Base-by-base conservation (phyloP, 2,329 filamentous ascomycete species). In the Cadophora sp. region DNA sequence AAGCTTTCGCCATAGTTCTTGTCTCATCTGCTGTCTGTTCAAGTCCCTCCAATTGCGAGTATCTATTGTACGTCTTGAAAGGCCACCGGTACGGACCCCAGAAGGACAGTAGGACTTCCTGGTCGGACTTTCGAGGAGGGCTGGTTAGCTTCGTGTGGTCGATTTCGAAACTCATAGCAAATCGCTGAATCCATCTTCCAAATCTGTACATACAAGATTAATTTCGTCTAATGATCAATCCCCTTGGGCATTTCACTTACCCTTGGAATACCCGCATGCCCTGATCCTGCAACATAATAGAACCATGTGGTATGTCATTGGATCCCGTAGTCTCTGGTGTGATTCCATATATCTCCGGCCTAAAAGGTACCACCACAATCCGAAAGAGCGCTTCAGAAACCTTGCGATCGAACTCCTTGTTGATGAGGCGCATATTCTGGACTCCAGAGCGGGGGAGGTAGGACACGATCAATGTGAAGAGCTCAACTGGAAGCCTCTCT, bases 121-220 rank as follows among this genome's bases (percentile, higher is more conserved):
- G 85, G 7, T 82, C 78, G 5, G 80, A 80, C 72, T 91, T 90
- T n/a, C 81, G 72, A 0, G 85, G 86, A 8, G 88, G 87, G 27
- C 80, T 78, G 14, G 80, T 78, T 13, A 85, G 74, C 16, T 78
- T 79, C 47, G 78, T 76, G 73, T 90, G 86, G 64, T 86, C 84
- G n/a, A 91, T 82, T 73, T 92, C 89, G 68, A 92, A 87, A 27
- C 87, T 88, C 74, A 93, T 85, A 5, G 88, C 90, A 73, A 90
- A 91, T 62, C 83, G 84, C 33, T 81, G 79, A 65, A 92, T 89
- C 64, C 87, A 83, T 36, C 80, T 79, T 13, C 87, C 87, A 76
- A 90, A 89, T 18, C 73, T 74, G 51, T 18, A 36, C 47, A 6
- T 47, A 50, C 20, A 18, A 66, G 18, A 20, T 69, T 64, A 71